Base-by-base conservation (phyloP, 192 early-diverging fungal genomes). In the Gigaspora rosea region DNA sequence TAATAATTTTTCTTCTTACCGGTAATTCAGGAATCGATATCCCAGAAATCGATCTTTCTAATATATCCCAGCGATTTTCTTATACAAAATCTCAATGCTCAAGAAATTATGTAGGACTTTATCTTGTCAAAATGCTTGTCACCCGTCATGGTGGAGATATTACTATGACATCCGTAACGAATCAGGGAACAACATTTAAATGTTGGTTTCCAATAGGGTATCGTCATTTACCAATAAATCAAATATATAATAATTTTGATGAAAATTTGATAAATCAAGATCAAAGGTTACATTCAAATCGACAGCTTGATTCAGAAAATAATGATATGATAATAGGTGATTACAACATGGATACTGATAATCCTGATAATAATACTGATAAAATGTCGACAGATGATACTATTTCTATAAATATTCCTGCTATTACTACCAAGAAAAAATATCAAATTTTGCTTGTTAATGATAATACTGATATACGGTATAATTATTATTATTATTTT, bases 1-100 rank as follows among this genome's bases (percentile, higher is more conserved):
- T 41, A 41, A 41, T 41, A 41, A 41, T 41, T 41, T n/a, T 41
- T 41, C 7, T 41, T 41, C 41, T 41, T 41, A n/a, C n/a, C n/a
- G n/a, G n/a, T n/a, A 41, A 41, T 41, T 41, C 7, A 41, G 41
- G 90, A 50, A 81, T 83, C 0, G 90, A 88, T 10, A 91, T 91
- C 7, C 80, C 90, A 8, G n/a, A 68, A 8, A 76, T 82, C 7
- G 73, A 88, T 27, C 13, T 89, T 11, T 67, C 62, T 2, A 78
- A 81, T 0, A 78, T 91, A 4, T 90, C 90, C 75, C 84, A 86
- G 13, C 80, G 87, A 4, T 89, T 91, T 78, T 85, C 89, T 74
- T 82, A 86, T 11, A 82, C 88, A 15, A 85, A 90, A 56, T 83
- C 80, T 56, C 78, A 77, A 12, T 82, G 82, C 49, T 85, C 87